These are phyloP conservation scores for Phytophthora constricta DNA, from an alignment of 352 stramenopile genomes.

Conservation along the genomic window DNA sequence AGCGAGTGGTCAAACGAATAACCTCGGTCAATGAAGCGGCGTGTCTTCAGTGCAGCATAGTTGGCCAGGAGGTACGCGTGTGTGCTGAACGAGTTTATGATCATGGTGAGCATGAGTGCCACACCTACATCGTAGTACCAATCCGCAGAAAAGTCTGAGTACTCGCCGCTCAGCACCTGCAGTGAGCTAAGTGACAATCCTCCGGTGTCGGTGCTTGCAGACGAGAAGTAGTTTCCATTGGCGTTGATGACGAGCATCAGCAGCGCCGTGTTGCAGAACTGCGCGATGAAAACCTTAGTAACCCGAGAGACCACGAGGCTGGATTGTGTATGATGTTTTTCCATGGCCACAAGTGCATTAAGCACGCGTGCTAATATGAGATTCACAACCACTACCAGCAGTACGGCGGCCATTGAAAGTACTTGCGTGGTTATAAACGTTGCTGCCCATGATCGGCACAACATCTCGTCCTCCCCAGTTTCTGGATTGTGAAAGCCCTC, in stretches of 20 bases:
- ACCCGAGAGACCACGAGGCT: conserved; percentile 75
- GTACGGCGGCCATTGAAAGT: conserved; percentile 66
- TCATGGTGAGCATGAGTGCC: conserved; percentile 84
- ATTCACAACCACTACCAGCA: conserved; percentile 80
- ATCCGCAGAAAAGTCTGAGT: conserved; percentile 73
- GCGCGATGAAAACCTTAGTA: conserved; percentile 78
- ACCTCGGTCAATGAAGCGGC: conserved; percentile 65
- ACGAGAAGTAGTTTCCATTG: conserved; percentile 73
- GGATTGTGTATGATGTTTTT: conserved; percentile 84
- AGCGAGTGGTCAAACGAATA: conserved; percentile 69
- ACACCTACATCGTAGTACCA: conserved; percentile 87
- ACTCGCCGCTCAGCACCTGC: conserved; percentile 71
- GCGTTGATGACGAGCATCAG: conserved; percentile 84
- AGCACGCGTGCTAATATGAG: conserved; percentile 69
- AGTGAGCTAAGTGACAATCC: conserved; percentile 47
- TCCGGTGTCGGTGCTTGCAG: conserved; percentile 8
- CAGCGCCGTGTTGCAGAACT: conserved; percentile 86
- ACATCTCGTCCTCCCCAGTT: conserved; percentile 36
- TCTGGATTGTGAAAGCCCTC: conserved; percentile 58
- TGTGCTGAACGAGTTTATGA: conserved; percentile 80
- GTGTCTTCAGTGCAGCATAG: conserved; percentile 58
- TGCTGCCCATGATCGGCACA: conserved; percentile 75
- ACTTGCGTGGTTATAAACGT: conserved; percentile 72
- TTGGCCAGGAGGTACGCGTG: conserved; percentile 68
- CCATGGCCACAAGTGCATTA: conserved; percentile 69